Evolutionary conservation across 2,329 filamentous ascomycete species (phyloP), one percentile per base, ranked within the genome.

Genomic region (Sporothrix schenckii): DNA sequence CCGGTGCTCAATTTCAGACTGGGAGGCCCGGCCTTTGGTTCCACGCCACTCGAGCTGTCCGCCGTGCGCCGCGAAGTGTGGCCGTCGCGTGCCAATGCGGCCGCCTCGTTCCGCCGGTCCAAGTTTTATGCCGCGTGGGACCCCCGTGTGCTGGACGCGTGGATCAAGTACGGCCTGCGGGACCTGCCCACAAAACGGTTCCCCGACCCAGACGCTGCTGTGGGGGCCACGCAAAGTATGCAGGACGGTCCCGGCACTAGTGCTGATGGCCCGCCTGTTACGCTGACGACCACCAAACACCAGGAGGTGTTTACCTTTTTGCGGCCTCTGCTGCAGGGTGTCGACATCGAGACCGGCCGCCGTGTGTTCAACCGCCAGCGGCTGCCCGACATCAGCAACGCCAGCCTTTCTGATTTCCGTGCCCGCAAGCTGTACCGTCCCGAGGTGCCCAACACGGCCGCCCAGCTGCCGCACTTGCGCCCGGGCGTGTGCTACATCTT

Each of bases 61-160:
- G 86, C 90, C 11, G 84, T 85, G 73, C 89, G 94, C 16, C 88
- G 92, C 56, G 94, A 97, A 75, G 76, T 86, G 70, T 98, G 94
- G 95, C 91, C 93, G 0, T 93, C 91, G 0, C 87, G 91, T 11
- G 81, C 83, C 65, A 90, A 84, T 2, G 94, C 94, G 24, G 85
- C 84, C 68, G 85, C 85, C 14, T 81, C 87, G 13, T 93, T 97
- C 80, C 80, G 81, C 67, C 86, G 86, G 69, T 91, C 85, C 76
- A 86, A 87, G 56, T 97, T 97, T 81, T 97, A 97, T 80, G 84
- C 88, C 73, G 75, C 85, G 13, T 98, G 94, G 94, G 92, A 98
- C 76, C 83, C 86, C 1, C 86, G 93, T 60, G 93, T 94, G 0
- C 83, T 97, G 0, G 88, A 93, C 13, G 83, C 85, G 44, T 94